Conservation (phyloP, 1,284 basidiomycete genomes). For the Cryptococcus sp. region DNA sequence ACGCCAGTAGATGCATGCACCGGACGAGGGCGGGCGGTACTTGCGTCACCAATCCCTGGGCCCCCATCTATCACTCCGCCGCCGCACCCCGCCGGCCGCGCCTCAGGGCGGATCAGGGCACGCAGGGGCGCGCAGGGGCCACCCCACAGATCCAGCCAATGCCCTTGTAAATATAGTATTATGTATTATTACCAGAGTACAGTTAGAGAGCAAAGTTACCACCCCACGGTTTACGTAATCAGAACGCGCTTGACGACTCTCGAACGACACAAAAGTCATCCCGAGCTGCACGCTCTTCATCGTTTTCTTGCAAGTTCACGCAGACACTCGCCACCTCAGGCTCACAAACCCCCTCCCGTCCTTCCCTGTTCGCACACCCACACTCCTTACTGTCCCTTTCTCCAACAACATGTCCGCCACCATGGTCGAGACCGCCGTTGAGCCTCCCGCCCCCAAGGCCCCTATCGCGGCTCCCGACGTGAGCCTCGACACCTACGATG, state of each 20-base stretch:
- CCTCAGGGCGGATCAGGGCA: too few species aligned
- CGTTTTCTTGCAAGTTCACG: not conserved
- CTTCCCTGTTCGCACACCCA: not conserved
- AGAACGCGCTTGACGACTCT: not conserved
- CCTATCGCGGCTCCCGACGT: conserved; percentile 14
- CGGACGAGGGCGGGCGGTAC: too few species aligned
- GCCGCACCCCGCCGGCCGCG: too few species aligned
- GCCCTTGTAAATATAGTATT: too few species aligned
- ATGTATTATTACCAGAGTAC: too few species aligned
- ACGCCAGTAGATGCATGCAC: too few species aligned
- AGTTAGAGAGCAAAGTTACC: too few species aligned
- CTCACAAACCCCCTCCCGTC: not conserved
- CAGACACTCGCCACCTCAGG: not conserved
- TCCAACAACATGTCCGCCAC: conserved; percentile 15
- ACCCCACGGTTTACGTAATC: not conserved
- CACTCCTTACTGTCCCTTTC: not conserved
- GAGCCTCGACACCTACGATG: conserved; percentile 49
- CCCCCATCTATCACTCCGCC: too few species aligned
- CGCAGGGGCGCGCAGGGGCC: too few species aligned
- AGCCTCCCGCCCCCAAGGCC: conserved; percentile 2
- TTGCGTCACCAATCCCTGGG: too few species aligned
- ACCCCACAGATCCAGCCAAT: too few species aligned
- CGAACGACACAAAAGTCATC: conserved; percentile 12
- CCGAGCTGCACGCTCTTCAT: not conserved
- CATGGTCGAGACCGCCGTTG: conserved; percentile 9